These are phyloP conservation scores for Clitopilus hobsonii DNA, from an alignment of 768 basidiomycete species.

Conservation along the genomic window DNA sequence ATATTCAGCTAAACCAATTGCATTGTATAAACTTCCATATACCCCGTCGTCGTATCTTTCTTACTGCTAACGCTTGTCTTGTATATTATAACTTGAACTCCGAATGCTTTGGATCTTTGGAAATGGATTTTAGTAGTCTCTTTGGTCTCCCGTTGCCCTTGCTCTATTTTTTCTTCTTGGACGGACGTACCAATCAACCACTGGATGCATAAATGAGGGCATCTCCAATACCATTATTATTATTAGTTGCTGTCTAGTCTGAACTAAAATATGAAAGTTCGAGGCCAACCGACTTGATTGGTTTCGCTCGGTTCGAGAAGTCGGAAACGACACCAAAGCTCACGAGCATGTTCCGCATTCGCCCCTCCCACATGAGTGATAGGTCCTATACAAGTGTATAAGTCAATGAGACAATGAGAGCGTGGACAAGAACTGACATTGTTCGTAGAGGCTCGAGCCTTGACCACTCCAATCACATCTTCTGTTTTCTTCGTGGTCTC, in stretches of 20 bases:
- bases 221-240: not conserved
- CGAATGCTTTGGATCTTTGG: too few species aligned
- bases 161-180: too few species aligned
- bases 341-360: constrained; percentile 83
- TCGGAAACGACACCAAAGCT: constrained; percentile 91
- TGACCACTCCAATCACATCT: constrained; percentile 77
- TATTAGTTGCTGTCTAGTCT: constrained; percentile 11
- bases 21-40: too few species aligned
- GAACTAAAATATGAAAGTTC: constrained; percentile 92
- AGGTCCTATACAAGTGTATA: constrained; percentile 53
- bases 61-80: too few species aligned
- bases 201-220: too few species aligned
- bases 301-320: constrained; percentile 76
- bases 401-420: not conserved
- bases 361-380: constrained; percentile 91
- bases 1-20: not conserved
- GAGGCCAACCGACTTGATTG: constrained; percentile 86
- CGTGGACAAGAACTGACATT: constrained; percentile 48
- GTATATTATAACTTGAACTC: not conserved
- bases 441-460: constrained; percentile 85
- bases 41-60: too few species aligned
- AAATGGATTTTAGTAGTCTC: too few species aligned
- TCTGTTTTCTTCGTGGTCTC: constrained; percentile 12
- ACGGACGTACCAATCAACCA: too few species aligned
- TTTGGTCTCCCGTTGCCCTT: too few species aligned